Evolutionary conservation across 1,284 basidiomycete species (phyloP), one percentile per base, ranked within the genome.

Genomic region (Papiliotrema terrestris): DNA sequence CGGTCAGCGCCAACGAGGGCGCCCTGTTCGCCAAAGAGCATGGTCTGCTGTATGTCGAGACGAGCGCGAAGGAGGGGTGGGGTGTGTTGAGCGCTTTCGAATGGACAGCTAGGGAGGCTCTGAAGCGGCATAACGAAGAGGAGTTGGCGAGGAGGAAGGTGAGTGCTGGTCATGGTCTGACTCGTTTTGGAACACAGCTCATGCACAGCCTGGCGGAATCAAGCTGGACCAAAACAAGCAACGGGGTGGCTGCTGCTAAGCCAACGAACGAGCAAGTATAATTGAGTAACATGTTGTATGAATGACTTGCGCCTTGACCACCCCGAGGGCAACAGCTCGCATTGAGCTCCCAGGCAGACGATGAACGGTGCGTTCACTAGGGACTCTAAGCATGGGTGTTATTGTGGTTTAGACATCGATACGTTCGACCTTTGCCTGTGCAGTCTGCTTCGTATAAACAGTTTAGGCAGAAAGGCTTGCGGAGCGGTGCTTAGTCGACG

Each of bases 21-120:
- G 62, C 63, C 8, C 41, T 67, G 37, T 72, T 71, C 49, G 73
- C 73, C 17, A 70, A 72, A 48, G 54, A 69, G 54, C 61, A 75
- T 53, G 65, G 65, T 17, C 52, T 75, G 55, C 52, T 75, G 15
- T 75, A 73, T 51, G 69, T 75, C 47, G 73, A 75, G 55, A 75
- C 73, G 22, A 61, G 57, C 8, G 73, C 73, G 1, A 75, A 75
- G 54, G 70, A 73, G 51, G 73, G 73, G 2, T 72, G 71, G 73
- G 65, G 65, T 19, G 73, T 75, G 9, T 68, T 65, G 3, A 67
- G 71, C 26, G 73, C 73, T 8, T 75, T 75, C 39, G 71, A 72
- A 57, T 61, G 67, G 62, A 73, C 71, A 5, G 73, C 73, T n/a
- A 62, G 66, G 49, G 69, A 73, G 58, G 68, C 70, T 5, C 56